Percentiles rank a stretch among this genome's conserved stretches.
phyloP scores from a whole-genome alignment of 2,329 filamentous ascomycete genomes.

The Fusarium proliferatum region DNA sequence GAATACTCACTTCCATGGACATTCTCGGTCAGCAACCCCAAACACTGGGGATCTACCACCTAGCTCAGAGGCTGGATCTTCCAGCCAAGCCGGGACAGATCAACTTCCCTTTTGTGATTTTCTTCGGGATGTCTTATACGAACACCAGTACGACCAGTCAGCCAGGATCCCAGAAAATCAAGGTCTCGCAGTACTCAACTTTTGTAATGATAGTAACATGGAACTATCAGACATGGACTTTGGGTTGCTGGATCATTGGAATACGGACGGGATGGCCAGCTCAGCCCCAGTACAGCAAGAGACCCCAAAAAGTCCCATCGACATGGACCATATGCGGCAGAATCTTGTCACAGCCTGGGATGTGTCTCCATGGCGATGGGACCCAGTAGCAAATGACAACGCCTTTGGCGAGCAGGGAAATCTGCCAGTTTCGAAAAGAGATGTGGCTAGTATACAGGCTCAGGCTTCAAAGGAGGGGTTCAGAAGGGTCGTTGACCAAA shows the following conservation, averaged over 20 bases:
- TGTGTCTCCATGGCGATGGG: slow-evolving; percentile 64
- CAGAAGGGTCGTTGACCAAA: slow-evolving; percentile 56
- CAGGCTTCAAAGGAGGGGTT: slow-evolving; percentile 53
- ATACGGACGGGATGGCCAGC: slow-evolving; percentile 52
- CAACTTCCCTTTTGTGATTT: slow-evolving; percentile 62
- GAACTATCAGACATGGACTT: slow-evolving; percentile 66
- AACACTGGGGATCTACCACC: slow-evolving; percentile 32
- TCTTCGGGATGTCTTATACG: slow-evolving; percentile 62
- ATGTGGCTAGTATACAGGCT: slow-evolving; percentile 53
- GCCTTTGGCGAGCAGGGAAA: slow-evolving; percentile 58
- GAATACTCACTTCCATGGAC: slow-evolving; percentile 19
- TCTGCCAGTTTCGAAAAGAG: slow-evolving; percentile 56
- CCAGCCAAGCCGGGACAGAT: slow-evolving; percentile 45
- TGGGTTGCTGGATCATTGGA: slow-evolving; percentile 62
- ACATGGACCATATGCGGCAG: slow-evolving; percentile 60
- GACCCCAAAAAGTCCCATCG: slow-evolving; percentile 49
- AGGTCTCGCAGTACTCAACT: slow-evolving; percentile 60
- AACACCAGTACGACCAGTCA: slow-evolving; percentile 53
- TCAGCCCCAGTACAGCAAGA: slow-evolving; percentile 37
- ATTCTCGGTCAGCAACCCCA: slow-evolving; percentile 35
- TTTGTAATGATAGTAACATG: slow-evolving; percentile 61
- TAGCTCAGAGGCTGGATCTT: slow-evolving; percentile 30
- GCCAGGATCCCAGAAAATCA: slow-evolving; percentile 53
- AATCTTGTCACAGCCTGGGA: slow-evolving; percentile 61
- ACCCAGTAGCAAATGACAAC: slow-evolving; percentile 57